These are phyloP conservation scores for Cutaneotrichosporon mucoides DNA, from an alignment of 1,284 basidiomycete genomes.

Conservation along the genomic window DNA sequence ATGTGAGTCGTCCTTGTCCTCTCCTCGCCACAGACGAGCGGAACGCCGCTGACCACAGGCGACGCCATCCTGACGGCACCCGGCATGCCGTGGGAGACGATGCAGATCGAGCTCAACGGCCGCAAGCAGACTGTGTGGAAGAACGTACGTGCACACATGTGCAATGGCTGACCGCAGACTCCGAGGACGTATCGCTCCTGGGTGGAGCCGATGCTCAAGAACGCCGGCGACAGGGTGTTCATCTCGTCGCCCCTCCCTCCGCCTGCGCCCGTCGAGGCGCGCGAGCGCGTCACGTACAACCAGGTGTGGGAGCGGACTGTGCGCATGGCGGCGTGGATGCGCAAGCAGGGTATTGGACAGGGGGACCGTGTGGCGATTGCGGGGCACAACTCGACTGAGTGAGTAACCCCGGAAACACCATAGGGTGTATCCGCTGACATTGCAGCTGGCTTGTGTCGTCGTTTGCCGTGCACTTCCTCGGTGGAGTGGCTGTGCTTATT, in stretches of 20 bases:
- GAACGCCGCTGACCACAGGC: constrained; percentile 22
- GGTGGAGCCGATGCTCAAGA: neutral
- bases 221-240: neutral
- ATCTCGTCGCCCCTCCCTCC: neutral
- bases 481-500: neutral
- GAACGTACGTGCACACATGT: constrained; percentile 23
- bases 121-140: constrained; percentile 32
- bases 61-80: constrained; percentile 33
- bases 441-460: neutral
- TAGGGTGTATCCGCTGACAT: neutral
- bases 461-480: constrained; percentile 3
- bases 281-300: neutral
- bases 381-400: neutral
- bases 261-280: neutral
- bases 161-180: neutral
- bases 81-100: constrained; percentile 36
- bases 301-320: neutral
- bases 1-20: neutral
- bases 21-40: too few relatives aligned
- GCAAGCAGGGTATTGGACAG: neutral
- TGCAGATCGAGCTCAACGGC: constrained; percentile 26
- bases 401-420: neutral
- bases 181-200: neutral
- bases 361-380: constrained; percentile 2
- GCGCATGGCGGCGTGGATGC: constrained; percentile 2